Percentiles rank a stretch among this genome's conserved stretches.
Evolutionary conservation across 2,329 filamentous ascomycete species (phyloP).

Genomic region (Pseudogymnoascus sp.): DNA sequence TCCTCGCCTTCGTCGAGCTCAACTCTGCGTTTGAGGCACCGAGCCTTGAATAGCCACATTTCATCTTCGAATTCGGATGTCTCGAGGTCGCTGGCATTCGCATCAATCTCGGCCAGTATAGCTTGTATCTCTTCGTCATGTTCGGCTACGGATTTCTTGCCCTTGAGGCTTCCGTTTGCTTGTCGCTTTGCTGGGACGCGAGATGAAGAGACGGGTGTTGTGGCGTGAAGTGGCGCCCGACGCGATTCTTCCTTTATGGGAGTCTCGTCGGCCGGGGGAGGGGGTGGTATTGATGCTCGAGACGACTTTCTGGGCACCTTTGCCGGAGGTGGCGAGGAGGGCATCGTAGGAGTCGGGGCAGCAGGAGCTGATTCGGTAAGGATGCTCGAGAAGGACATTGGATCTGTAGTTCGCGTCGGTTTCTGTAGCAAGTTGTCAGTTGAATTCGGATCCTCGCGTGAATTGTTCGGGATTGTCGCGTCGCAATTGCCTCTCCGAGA

Average conservation of each 20-base stretch:
- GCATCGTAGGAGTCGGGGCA: constrained; percentile 32
- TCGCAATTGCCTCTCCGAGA: not conserved
- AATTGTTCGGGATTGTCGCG: not conserved
- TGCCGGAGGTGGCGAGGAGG: constrained; percentile 34
- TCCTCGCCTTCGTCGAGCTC: constrained; percentile 57
- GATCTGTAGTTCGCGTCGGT: constrained; percentile 66
- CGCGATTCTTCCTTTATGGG: constrained; percentile 14
- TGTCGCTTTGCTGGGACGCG: constrained; percentile 35
- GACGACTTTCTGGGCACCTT: constrained; percentile 23
- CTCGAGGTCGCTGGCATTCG: constrained; percentile 50
- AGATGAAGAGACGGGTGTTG: constrained; percentile 34
- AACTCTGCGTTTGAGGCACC: constrained; percentile 57
- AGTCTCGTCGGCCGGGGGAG: constrained; percentile 18
- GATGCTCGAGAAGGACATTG: constrained; percentile 95
- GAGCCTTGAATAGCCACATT: constrained; percentile 41
- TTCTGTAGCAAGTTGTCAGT: constrained; percentile 40
- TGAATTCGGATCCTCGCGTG: not conserved
- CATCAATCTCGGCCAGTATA: constrained; percentile 51
- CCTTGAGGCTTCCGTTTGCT: constrained; percentile 45
- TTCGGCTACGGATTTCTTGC: constrained; percentile 51
- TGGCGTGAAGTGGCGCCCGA: constrained; percentile 24
- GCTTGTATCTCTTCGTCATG: constrained; percentile 64
- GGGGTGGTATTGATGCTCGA: constrained; percentile 18
- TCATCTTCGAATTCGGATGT: constrained; percentile 41
- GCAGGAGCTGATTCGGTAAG: constrained; percentile 70